phyloP scores from a whole-genome alignment of 2,329 filamentous ascomycete species.

The Arthrobotrys pseudoclavata region DNA sequence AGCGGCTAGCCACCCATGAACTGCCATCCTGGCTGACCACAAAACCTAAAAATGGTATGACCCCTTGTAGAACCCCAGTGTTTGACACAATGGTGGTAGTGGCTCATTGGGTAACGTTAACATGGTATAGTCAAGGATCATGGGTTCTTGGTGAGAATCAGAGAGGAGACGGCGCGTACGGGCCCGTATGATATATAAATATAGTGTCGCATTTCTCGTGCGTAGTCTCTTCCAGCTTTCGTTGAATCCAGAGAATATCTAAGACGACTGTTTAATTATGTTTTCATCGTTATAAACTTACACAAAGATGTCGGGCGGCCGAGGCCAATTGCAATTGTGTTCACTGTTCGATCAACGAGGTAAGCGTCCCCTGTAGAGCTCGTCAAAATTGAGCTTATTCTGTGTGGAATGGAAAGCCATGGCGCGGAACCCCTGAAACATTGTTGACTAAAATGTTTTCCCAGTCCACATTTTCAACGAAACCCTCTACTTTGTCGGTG shows the following conservation, averaged over 20 bases:
- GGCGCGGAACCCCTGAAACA: background rate
- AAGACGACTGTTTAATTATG: background rate
- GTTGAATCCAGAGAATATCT: background rate
- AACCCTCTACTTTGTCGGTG: slow-evolving; percentile 31
- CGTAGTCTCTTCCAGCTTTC: background rate
- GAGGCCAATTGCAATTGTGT: slow-evolving; percentile 8
- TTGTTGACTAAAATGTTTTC: background rate
- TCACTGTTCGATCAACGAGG: slow-evolving; percentile 33
- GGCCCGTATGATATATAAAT: background rate
- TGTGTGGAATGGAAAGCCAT: background rate
- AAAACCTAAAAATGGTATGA: background rate
- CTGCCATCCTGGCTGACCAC: background rate
- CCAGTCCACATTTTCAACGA: slow-evolving; percentile 33
- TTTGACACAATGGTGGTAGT: background rate
- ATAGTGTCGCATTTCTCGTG: background rate
- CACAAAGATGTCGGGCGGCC: slow-evolving; percentile 17
- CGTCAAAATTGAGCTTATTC: slow-evolving; percentile 2
- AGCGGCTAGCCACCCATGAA: background rate
- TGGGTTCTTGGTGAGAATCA: background rate
- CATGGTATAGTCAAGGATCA: background rate
- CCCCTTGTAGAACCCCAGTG: background rate
- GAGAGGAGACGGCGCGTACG: background rate
- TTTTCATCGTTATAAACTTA: background rate
- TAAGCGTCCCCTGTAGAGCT: background rate
- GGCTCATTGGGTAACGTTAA: background rate